phyloP scores from a whole-genome alignment of 176 grass and related monocot species.

The Pontederia paniculata region DNA sequence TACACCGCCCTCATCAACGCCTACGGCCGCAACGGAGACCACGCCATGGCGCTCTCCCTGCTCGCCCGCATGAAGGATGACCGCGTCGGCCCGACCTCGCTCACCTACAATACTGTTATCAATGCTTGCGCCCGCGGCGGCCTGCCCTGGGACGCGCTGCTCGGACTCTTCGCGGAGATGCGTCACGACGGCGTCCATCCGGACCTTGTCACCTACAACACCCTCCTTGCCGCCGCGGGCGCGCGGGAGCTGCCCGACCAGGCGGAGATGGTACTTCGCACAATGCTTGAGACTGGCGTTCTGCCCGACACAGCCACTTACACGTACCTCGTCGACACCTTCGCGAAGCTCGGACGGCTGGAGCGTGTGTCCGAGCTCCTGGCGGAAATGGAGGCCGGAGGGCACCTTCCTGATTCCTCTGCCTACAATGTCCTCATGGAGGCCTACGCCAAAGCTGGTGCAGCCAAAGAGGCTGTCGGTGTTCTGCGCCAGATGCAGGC shows the following conservation, averaged over 20 bases:
- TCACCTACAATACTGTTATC: constrained; percentile 87
- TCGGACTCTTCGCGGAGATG: constrained; percentile 89
- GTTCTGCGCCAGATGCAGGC: constrained; percentile 85
- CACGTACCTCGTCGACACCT: constrained; percentile 53
- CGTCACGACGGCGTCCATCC: constrained; percentile 72
- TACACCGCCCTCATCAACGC: constrained; percentile 93
- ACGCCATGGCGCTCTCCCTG: constrained; percentile 47
- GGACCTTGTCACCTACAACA: constrained; percentile 88
- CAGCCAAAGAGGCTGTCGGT: constrained; percentile 41
- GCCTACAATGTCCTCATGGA: constrained; percentile 83
- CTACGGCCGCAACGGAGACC: constrained; percentile 73
- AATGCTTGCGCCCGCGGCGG: constrained; percentile 72
- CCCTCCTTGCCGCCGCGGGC: constrained; percentile 57
- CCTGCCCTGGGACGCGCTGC: constrained; percentile 58
- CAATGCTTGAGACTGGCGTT: constrained; percentile 76
- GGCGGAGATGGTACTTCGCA: constrained; percentile 75
- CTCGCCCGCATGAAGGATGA: constrained; percentile 72
- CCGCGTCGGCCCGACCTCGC: constrained; percentile 50
- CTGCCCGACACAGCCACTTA: constrained; percentile 55
- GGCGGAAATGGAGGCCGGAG: constrained; percentile 44
- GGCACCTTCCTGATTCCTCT: constrained; percentile 43
- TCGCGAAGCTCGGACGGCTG: constrained; percentile 36
- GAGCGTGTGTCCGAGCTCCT: constrained; percentile 52
- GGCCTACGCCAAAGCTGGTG: constrained; percentile 49
- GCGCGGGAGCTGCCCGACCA: constrained; percentile 56